phyloP scores from a whole-genome alignment of 2,329 filamentous ascomycete species.

The Fusarium sp. region DNA sequence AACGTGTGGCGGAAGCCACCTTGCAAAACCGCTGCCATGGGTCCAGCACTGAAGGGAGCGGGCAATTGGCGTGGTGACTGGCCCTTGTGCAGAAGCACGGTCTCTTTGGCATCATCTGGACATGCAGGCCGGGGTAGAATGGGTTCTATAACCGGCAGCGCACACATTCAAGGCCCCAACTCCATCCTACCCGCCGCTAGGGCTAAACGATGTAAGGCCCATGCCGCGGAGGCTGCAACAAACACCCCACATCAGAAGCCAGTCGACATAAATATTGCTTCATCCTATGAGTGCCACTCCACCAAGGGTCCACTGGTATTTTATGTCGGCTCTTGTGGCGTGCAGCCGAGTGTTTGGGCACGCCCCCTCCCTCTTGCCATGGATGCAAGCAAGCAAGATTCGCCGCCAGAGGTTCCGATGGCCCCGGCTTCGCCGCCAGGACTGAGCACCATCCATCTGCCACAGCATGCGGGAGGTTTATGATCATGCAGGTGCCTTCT shows the following conservation, averaged over 20 bases:
- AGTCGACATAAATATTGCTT: slow-evolving; percentile 11
- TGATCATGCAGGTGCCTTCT: slow-evolving; percentile 43
- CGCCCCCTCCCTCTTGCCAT: slow-evolving; percentile 3
- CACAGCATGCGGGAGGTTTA: slow-evolving; percentile 36
- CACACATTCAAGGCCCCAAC: slow-evolving; percentile 18
- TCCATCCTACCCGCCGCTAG: slow-evolving; percentile 25
- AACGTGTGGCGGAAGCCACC: slow-evolving; percentile 30
- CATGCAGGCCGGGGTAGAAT: slow-evolving; percentile 25
- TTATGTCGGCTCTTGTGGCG: slow-evolving; percentile 12
- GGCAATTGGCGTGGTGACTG: slow-evolving; percentile 22
- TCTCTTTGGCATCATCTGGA: slow-evolving; percentile 37
- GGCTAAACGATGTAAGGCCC: slow-evolving; percentile 24
- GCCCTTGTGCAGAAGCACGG: slow-evolving; percentile 33
- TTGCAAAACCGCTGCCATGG: slow-evolving; percentile 43
- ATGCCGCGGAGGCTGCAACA: slow-evolving; percentile 3
- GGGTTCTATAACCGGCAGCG: slow-evolving; percentile 31
- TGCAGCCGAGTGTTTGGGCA: slow-evolving; percentile 6
- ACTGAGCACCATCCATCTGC: slow-evolving; percentile 35
- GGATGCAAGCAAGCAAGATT: slow-evolving; percentile 38
- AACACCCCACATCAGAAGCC: background rate
- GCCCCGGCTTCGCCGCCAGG: slow-evolving; percentile 36
- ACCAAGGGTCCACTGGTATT: background rate
- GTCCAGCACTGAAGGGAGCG: slow-evolving; percentile 30
- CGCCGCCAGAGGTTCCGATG: slow-evolving; percentile 37
- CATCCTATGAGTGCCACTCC: background rate